Evolutionary conservation across 2,329 filamentous ascomycete species (phyloP).

Genomic region (Bertia moriformis): DNA sequence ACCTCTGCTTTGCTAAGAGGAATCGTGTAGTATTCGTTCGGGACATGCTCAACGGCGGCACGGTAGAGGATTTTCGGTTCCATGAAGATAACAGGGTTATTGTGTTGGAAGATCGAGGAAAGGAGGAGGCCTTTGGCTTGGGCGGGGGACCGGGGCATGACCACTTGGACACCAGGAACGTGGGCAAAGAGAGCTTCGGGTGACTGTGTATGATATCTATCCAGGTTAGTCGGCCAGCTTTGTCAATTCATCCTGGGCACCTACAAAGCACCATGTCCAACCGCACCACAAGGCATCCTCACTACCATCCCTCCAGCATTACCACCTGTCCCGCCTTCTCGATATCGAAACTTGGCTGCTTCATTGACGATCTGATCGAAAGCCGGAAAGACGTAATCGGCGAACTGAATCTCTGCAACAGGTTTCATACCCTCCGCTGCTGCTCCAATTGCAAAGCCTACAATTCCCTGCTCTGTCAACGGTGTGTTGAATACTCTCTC

Average conservation of each 20-base stretch:
- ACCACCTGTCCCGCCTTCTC: conserved; percentile 40
- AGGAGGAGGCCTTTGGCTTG: conserved; percentile 60
- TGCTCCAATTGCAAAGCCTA: conserved; percentile 54
- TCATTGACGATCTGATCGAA: conserved; percentile 71
- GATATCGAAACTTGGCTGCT: conserved; percentile 57
- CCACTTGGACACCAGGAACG: conserved; percentile 53
- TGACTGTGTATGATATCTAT: conserved; percentile 55
- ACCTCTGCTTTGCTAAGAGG: conserved; percentile 57
- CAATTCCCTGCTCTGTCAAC: conserved; percentile 54
- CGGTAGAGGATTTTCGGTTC: conserved; percentile 64
- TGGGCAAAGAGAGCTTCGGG: conserved; percentile 60
- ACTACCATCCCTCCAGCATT: conserved; percentile 53
- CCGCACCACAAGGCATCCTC: conserved; percentile 58
- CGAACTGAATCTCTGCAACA: conserved; percentile 62
- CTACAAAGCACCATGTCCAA: conserved; percentile 57
- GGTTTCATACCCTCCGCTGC: conserved; percentile 54
- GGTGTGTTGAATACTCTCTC: conserved; percentile 60
- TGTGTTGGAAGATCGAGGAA: conserved; percentile 40
- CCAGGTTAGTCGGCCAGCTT: no score
- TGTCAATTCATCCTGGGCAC: conserved; percentile 9
- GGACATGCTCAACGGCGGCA: conserved; percentile 60
- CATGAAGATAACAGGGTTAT: conserved; percentile 62
- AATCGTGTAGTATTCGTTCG: conserved; percentile 49
- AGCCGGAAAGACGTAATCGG: conserved; percentile 64
- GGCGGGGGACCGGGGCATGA: conserved; percentile 54